These are phyloP conservation scores for Boechera retrofracta DNA, from an alignment of 345 rosid species.

Conservation along the genomic window DNA sequence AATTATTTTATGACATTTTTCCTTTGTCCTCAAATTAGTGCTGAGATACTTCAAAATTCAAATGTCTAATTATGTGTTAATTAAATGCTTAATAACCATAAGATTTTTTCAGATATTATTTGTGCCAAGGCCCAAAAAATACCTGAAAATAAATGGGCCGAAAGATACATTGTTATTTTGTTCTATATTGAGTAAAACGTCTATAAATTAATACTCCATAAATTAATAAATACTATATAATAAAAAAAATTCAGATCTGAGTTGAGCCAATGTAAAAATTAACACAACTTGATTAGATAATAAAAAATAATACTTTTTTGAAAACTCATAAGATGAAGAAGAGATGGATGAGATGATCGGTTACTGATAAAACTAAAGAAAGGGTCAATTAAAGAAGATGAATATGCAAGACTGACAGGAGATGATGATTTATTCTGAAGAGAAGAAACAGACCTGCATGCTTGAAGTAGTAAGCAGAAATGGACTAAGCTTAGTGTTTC, in stretches of 20 bases:
- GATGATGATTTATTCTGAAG: constrained; percentile 59
- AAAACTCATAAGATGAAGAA: constrained; percentile 59
- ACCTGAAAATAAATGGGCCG: background rate
- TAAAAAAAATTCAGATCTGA: too few relatives aligned
- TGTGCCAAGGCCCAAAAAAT: background rate
- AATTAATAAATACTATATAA: too few relatives aligned
- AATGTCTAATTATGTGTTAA: too few relatives aligned
- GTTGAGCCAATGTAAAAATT: too few relatives aligned
- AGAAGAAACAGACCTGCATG: constrained; percentile 8
- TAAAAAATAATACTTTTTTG: too few relatives aligned
- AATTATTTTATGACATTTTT: background rate
- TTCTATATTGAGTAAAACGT: background rate
- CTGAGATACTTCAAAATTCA: background rate
- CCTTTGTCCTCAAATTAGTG: background rate
- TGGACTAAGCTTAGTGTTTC: background rate
- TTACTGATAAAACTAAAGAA: constrained; percentile 68
- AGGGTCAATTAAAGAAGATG: constrained; percentile 73
- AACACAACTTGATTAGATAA: too few relatives aligned
- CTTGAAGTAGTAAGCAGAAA: background rate
- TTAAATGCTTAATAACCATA: background rate
- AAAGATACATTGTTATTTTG: background rate
- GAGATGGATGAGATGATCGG: constrained; percentile 69
- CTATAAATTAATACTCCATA: too few relatives aligned
- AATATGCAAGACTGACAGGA: constrained; percentile 73
- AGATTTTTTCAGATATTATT: background rate